Conservation (phyloP, 176 grass and related monocot species). For the Bonia amplexicaulis region DNA sequence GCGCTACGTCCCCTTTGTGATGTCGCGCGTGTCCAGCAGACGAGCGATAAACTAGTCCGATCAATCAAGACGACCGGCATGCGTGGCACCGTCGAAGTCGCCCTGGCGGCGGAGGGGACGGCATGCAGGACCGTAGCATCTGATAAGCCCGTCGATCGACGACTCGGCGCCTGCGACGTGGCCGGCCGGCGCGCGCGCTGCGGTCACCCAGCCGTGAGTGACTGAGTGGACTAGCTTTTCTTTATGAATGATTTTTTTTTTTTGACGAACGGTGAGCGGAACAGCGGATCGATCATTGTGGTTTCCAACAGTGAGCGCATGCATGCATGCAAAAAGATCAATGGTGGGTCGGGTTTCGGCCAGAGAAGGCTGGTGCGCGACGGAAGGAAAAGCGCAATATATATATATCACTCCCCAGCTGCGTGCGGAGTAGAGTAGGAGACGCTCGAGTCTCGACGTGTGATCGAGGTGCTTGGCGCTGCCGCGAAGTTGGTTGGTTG, state of each 20-base stretch:
- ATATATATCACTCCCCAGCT: neutral
- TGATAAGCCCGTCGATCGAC: neutral
- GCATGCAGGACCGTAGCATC: neutral
- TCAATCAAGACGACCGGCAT: constrained; percentile 19
- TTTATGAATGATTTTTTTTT: no score
- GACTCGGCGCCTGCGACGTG: constrained; percentile 16
- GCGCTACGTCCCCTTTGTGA: neutral
- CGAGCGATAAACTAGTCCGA: neutral
- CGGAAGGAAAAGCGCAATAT: neutral
- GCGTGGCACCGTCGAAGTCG: constrained; percentile 20
- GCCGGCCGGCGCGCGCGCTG: neutral
- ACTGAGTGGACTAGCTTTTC: no score
- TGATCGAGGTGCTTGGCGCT: neutral
- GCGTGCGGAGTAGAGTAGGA: neutral
- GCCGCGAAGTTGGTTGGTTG: neutral
- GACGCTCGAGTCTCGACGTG: neutral
- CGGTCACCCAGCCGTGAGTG: neutral
- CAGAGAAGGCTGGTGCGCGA: neutral
- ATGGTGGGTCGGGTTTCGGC: neutral
- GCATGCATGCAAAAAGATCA: neutral
- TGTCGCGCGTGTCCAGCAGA: constrained; percentile 14
- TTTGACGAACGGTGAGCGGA: neutral
- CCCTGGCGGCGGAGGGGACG: constrained; percentile 9
- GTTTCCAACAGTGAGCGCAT: neutral
- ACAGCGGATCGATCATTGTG: neutral